Conservation (phyloP, 805 yeast genomes). For the Candida golubevii region DNA sequence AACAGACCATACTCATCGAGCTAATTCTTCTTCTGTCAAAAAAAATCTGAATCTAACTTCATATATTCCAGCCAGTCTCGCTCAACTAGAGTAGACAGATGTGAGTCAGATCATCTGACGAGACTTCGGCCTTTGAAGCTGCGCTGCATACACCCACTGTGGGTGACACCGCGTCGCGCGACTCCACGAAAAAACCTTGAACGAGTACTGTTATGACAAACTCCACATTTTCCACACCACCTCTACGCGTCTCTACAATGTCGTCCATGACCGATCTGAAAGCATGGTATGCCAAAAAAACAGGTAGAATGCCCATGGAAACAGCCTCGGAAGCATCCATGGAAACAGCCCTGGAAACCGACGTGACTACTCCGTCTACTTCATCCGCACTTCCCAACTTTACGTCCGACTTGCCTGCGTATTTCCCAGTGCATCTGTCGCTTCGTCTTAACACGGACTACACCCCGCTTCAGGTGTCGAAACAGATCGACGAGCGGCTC, state of each 20-base stretch:
- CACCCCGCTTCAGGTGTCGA: conserved; percentile 6
- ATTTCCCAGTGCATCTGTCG: conserved; percentile 16
- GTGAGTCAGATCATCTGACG: too few species aligned
- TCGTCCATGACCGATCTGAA: neutral
- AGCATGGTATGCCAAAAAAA: neutral
- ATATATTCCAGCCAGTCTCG: too few species aligned
- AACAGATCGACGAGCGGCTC: conserved; percentile 13
- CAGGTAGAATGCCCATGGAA: neutral
- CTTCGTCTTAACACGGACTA: conserved; percentile 14
- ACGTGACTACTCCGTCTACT: too few species aligned
- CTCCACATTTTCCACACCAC: neutral
- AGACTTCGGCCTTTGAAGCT: too few species aligned
- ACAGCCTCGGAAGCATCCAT: neutral
- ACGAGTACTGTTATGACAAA: neutral
- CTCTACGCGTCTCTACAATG: neutral
- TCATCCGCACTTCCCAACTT: conserved; percentile 9
- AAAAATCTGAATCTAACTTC: too few species aligned
- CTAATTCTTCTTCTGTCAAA: too few species aligned
- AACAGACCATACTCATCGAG: too few species aligned
- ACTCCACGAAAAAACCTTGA: too few species aligned
- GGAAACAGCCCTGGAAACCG: neutral
- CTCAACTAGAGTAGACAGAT: too few species aligned
- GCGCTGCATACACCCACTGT: too few species aligned
- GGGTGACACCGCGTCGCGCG: too few species aligned
- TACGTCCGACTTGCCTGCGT: conserved; percentile 8